Evolutionary conservation across 2,329 filamentous ascomycete genomes (phyloP), one percentile per base, ranked within the genome.

Genomic region (Verticillium nonalfalfae): DNA sequence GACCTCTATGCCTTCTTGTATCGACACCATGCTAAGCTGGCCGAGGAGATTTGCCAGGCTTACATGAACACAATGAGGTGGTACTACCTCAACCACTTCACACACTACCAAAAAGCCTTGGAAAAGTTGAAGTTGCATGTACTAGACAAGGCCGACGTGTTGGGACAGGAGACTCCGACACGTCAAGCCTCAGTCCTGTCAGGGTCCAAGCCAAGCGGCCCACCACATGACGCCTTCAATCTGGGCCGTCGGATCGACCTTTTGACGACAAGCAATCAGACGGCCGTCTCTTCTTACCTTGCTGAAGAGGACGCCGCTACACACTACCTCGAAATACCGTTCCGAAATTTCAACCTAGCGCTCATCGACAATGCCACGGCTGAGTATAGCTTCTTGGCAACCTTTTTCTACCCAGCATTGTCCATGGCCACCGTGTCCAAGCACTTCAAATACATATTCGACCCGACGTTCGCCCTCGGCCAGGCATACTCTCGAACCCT

Each of bases 51-150:
- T 66, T 88, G 88, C 9, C 90, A 92, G 72, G 95, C 96, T 3
- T 99, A 99, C 70, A 89, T 96, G 78, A 97, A 97, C 73, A 99
- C 96, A 0, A 99, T 99, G 92, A 87, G 93, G 59, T 99, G 95
- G 95, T 99, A 99, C 71, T 98, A 98, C 72, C 78, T 90, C 59
- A 95, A 90, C 66, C 91, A 97, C 73, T 99, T 99, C 71, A 87
- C 85, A 3, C 88, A 94, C 38, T 99, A 99, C 73, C 87, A 90
- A 65, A 87, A 88, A 68, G 88, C 95, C 0, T 80, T 99, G 6
- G 88, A 90, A 60, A 96, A 92, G 73, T 82, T 99, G 63, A 94
- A 90, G 70, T 75, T 98, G 2, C 93, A 97, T 70, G 75, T 82
- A 4, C 81, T 96, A 62, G 94, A 97, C 70, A 93, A 89, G 71